These are phyloP conservation scores for Carnegiea gigantea DNA, from an alignment of 179 eudicot species.

Conservation along the genomic window DNA sequence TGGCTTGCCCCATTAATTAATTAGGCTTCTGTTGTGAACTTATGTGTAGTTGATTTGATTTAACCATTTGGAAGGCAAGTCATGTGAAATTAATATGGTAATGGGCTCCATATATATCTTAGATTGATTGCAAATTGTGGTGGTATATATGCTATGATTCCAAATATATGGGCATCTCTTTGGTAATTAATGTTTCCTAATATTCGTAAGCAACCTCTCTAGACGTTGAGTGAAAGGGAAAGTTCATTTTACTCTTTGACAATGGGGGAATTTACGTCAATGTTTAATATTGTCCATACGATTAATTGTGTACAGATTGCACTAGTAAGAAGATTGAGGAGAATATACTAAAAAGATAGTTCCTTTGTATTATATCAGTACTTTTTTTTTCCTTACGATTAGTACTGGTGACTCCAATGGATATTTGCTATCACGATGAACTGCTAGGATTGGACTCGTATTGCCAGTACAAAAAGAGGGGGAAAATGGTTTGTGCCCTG, in stretches of 20 bases:
- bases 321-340: neutral
- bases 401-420: too few species aligned
- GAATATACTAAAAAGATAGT: too few species aligned
- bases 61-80: neutral
- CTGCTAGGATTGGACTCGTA: too few species aligned
- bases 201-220: too few species aligned
- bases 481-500: too few species aligned
- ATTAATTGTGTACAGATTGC: neutral
- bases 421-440: too few species aligned
- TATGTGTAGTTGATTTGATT: neutral
- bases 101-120: constrained; percentile 9
- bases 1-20: neutral
- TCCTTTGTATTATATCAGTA: too few species aligned
- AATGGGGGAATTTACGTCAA: too few species aligned
- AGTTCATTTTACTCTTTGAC: neutral
- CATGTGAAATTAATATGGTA: neutral
- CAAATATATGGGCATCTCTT: neutral
- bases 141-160: neutral
- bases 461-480: too few species aligned
- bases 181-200: neutral
- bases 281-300: neutral
- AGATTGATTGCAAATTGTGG: neutral
- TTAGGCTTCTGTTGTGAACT: neutral
- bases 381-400: too few species aligned
- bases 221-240: neutral